Base-by-base conservation (phyloP, 768 basidiomycete species). In the Podaxis sp. region DNA sequence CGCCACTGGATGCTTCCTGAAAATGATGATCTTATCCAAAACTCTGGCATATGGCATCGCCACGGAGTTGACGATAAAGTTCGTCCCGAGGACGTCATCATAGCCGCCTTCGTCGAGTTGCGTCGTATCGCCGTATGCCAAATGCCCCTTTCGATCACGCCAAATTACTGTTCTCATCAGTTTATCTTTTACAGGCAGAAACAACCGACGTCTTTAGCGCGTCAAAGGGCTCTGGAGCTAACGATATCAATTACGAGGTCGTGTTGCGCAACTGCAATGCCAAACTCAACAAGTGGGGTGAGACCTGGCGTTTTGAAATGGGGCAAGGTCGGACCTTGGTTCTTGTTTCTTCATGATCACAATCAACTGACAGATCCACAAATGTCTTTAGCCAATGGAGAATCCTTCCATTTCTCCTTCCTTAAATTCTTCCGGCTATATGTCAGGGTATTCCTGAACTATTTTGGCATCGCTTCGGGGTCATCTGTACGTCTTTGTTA, bases 1-100 rank as follows among this genome's bases (percentile, higher is more conserved):
- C 80, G 89, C 47, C 86, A 85, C 63, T 93, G 91, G 91, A 94
- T 94, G 93, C 81, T 94, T 19, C 90, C 89, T 8, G 92, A 93
- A 77, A 90, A 91, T 69, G 60, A 61, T 37, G 90, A 93, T 59
- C 80, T 93, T 62, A 83, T 93, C 63, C 81, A 88, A 63, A 81
- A 89, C 67, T 82, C 89, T 3, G 75, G 72, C 40, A 81, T 78
- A 24, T 94, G 93, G 92, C 91, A 93, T 70, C 81, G 85, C 70
- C 79, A 80, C 41, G 81, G 82, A 52, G 82, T 81, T 56, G 72
- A 76, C 27, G 73, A 80, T 37, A 72, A 76, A 43, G 64, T 73
- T 50, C 87, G 91, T 51, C 89, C 89, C 8, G 91, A 93, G 73
- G 92, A 94, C 69, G 91, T 92, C 53, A 82, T 94, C 65, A 81